phyloP scores from a whole-genome alignment of 2,329 filamentous ascomycete species.

The Erysiphe neolycopersici region DNA sequence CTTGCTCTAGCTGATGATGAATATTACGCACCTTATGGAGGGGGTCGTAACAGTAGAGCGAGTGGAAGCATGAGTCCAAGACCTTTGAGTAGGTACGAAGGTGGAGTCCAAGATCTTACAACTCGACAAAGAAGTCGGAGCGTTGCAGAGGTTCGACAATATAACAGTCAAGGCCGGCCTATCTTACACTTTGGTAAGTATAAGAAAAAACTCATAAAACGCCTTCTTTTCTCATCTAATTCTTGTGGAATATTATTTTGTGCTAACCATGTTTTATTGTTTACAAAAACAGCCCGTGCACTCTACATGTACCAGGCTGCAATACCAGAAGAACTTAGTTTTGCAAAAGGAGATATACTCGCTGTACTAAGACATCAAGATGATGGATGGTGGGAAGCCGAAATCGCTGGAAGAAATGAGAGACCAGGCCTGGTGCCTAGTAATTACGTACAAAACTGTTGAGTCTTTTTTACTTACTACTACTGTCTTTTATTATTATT shows the following conservation, averaged over 20 bases:
- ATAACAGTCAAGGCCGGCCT: constrained; percentile 60
- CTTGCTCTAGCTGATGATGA: constrained; percentile 28
- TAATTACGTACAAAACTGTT: constrained; percentile 27
- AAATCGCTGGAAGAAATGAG: constrained; percentile 44
- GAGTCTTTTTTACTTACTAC: neutral
- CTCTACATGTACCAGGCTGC: constrained; percentile 86
- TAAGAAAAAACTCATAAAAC: neutral
- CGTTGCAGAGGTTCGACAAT: constrained; percentile 55
- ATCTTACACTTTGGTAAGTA: constrained; percentile 84
- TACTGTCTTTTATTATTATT: no score
- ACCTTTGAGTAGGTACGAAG: constrained; percentile 26
- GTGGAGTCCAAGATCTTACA: constrained; percentile 15
- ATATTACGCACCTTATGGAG: constrained; percentile 28
- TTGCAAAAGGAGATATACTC: constrained; percentile 74
- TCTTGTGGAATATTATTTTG: no score
- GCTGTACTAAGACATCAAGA: constrained; percentile 79
- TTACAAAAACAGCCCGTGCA: constrained; percentile 40
- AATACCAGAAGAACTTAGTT: constrained; percentile 83
- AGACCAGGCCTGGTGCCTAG: constrained; percentile 38
- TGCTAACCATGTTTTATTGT: neutral
- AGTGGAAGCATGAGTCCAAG: constrained; percentile 20
- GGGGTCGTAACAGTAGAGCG: constrained; percentile 21
- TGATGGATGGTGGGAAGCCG: constrained; percentile 98
- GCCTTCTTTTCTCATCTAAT: no score
- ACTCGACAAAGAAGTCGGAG: constrained; percentile 48